These are phyloP conservation scores for Euclidium syriacum DNA, from an alignment of 345 rosid genomes.

Conservation along the genomic window DNA sequence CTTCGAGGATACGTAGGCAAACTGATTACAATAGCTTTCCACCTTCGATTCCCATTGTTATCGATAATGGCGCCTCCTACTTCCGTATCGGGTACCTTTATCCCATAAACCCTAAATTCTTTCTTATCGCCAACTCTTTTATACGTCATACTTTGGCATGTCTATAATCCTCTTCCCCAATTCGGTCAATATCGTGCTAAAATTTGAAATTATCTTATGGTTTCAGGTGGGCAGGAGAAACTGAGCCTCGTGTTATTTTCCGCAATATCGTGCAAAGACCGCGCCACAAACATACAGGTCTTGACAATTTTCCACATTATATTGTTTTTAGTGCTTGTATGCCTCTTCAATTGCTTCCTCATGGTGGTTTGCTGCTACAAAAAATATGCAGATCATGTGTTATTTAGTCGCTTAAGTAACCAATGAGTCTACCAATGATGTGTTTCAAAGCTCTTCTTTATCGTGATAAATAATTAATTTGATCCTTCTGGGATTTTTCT, in stretches of 20 bases:
- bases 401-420: not conserved
- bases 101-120: conserved; percentile 33
- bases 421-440: not conserved
- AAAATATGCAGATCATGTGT: too few species aligned
- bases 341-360: not conserved
- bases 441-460: not conserved
- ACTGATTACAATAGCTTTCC: conserved; percentile 64
- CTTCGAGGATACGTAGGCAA: conserved; percentile 56
- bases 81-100: conserved; percentile 83
- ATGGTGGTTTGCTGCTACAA: not conserved
- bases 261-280: conserved; percentile 97
- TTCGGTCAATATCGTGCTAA: not conserved
- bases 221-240: conserved; percentile 96
- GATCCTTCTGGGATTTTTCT: too few species aligned
- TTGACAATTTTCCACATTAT: not conserved
- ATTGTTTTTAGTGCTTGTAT: not conserved
- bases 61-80: conserved; percentile 95
- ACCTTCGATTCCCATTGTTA: conserved; percentile 77
- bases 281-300: conserved; percentile 89
- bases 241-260: conserved; percentile 83
- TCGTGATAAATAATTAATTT: not conserved
- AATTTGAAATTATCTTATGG: not conserved
- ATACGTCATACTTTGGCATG: not conserved
- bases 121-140: not conserved
- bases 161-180: not conserved